Evolutionary conservation across 176 grass and related monocot species (phyloP).

Genomic region (Avena insularis): DNA sequence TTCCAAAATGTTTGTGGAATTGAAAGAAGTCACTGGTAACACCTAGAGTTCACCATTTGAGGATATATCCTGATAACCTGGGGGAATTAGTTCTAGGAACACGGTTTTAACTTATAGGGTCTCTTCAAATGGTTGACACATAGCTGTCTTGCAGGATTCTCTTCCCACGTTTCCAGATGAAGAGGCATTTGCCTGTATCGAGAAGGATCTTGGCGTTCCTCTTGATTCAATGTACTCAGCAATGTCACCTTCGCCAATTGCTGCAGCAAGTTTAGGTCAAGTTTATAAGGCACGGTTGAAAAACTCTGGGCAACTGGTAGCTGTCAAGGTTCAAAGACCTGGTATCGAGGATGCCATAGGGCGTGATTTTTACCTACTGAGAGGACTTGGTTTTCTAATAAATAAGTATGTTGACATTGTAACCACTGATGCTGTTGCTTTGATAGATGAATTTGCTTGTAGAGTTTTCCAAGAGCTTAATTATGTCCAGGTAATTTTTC

Average conservation of each 20-base stretch:
- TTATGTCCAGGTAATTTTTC: constrained; percentile 86
- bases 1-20: neutral
- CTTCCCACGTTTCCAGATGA: constrained; percentile 94
- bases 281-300: constrained; percentile 93
- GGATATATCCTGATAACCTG: constrained; percentile 2
- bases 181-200: constrained; percentile 90
- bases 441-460: constrained; percentile 92
- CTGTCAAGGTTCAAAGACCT: constrained; percentile 94
- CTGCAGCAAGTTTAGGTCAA: constrained; percentile 95
- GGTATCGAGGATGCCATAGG: constrained; percentile 91
- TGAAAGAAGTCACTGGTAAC: neutral
- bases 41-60: constrained; percentile 13
- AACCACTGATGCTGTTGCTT: constrained; percentile 81
- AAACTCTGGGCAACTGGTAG: constrained; percentile 70
- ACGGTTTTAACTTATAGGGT: neutral
- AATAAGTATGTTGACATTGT: constrained; percentile 90
- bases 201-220: constrained; percentile 78
- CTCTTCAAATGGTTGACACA: constrained; percentile 20
- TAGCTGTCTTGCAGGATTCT: constrained; percentile 70
- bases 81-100: neutral
- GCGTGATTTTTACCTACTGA: constrained; percentile 87
- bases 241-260: constrained; percentile 88
- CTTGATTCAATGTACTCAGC: constrained; percentile 76
- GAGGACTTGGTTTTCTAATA: constrained; percentile 80
- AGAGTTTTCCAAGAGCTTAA: constrained; percentile 98